Evolutionary conservation across 345 rosid species (phyloP), one percentile per base, ranked within the genome.

Genomic region (Capsella bursapastoris): DNA sequence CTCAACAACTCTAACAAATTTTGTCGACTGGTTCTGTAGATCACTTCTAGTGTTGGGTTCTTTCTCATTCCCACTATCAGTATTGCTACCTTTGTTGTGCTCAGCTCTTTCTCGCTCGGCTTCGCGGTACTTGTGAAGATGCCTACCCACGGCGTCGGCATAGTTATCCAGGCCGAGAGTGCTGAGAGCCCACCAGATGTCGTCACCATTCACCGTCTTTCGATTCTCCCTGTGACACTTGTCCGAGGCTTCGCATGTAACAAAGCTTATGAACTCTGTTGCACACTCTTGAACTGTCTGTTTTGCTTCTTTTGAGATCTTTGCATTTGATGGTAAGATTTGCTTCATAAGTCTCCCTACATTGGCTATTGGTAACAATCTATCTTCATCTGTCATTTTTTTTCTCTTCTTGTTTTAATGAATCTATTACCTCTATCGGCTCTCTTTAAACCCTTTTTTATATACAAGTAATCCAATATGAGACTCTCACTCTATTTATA

Each of bases 161-260:
- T 87, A 83, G 83, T 83, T 76, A 76, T 89, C 97, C 47, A 91
- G 84, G 76, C 97, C 94, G 48, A 91, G 84, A 72, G 92, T 74
- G 68, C 84, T 84, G 12, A 91, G 80, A 79, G 97, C 92, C 92
- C 94, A 85, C 77, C 92, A 89, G 64, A 91, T 84, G 77, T 91
- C 97, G 15, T 89, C 92, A 79, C 97, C 97, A 56, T 84, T 89
- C 77, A 89, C 82, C 3, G 94, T 87, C 87, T 87, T 91, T n/a
- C 97, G 87, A 77, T 89, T 91, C 88, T 89, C 95, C 79, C 81
- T 87, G 70, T 87, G 92, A 70, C 97, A 89, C 84, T 79, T 90
- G 71, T 89, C 87, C 11, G 97, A 85, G 16, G 97, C 97, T 81
- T 90, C 97, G n/a, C 86, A 84, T 0, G 97, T 88, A 64, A 90